Conservation (phyloP, 2,329 filamentous ascomycete species). For the Teratosphaeria epicoccoides region DNA sequence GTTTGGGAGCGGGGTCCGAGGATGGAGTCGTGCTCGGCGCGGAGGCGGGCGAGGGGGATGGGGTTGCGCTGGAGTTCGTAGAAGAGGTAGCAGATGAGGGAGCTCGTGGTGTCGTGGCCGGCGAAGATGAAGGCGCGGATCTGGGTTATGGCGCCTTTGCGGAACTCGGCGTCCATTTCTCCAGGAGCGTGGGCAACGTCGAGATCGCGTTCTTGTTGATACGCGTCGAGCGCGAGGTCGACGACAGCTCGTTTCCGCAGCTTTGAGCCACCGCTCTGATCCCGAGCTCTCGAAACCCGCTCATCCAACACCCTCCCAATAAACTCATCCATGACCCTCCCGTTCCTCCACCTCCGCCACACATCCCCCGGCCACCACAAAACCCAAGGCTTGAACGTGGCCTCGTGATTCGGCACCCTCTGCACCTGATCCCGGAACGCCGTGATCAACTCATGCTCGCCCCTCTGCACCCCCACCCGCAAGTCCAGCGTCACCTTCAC, state of each 20-base stretch:
- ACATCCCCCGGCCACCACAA: constrained; percentile 13
- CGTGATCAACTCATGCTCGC: constrained; percentile 26
- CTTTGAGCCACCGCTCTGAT: neutral
- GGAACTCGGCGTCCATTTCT: constrained; percentile 27
- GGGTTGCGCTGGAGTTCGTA: constrained; percentile 30
- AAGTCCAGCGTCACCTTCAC: constrained; percentile 30
- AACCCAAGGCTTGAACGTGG: constrained; percentile 6
- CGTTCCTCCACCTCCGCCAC: constrained; percentile 14
- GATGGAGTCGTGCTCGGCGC: constrained; percentile 41
- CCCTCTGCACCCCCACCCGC: constrained; percentile 26
- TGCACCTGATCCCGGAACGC: constrained; percentile 27
- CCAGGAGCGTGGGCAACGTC: constrained; percentile 18
- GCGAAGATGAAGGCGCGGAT: constrained; percentile 33
- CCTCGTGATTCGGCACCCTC: constrained; percentile 10
- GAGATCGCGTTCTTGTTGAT: constrained; percentile 22
- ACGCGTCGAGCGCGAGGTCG: constrained; percentile 27
- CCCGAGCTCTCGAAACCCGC: constrained; percentile 22
- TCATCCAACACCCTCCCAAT: constrained; percentile 26
- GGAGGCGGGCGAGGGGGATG: constrained; percentile 25
- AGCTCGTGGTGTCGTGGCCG: constrained; percentile 33
- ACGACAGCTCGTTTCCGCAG: constrained; percentile 21
- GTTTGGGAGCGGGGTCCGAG: constrained; percentile 30
- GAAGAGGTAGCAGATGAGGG: constrained; percentile 27
- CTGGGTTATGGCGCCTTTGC: constrained; percentile 24
- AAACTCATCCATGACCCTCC: constrained; percentile 23